Evolutionary conservation across 345 rosid species (phyloP).

Genomic region (Heritiera fomes): DNA sequence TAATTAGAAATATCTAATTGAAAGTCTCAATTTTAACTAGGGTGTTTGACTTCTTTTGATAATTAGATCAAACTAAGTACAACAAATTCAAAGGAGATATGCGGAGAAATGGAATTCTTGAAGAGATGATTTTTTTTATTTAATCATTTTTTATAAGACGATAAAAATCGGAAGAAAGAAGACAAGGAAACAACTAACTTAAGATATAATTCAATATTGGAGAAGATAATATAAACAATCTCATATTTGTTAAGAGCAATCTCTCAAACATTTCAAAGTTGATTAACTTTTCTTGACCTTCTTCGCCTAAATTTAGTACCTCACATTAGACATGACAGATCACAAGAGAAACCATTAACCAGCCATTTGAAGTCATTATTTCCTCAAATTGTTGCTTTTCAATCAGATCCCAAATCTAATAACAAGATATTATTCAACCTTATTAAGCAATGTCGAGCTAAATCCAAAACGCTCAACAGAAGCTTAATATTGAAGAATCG

Average conservation of each 20-base stretch:
- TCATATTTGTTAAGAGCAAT: not conserved
- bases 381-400: not conserved
- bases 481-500: slow-evolving; percentile 42
- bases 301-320: not conserved
- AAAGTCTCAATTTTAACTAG: too few relatives aligned
- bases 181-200: too few relatives aligned
- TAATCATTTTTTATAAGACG: too few relatives aligned
- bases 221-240: not conserved
- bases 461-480: slow-evolving; percentile 15
- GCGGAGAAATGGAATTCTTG: too few relatives aligned
- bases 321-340: not conserved
- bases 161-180: too few relatives aligned
- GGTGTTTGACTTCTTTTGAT: too few relatives aligned
- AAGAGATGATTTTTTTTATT: too few relatives aligned
- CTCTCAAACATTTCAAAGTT: not conserved
- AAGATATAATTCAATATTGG: not conserved
- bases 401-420: not conserved
- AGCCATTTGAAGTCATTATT: slow-evolving; percentile 4
- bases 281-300: not conserved
- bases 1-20: too few relatives aligned
- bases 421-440: slow-evolving; percentile 3
- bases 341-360: not conserved
- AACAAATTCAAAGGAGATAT: too few relatives aligned
- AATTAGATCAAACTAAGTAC: too few relatives aligned
- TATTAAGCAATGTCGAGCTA: not conserved